A percentile compares a stretch with the other conserved stretches of the same genome.
These are phyloP conservation scores for Trichoderma endophyticum DNA, from an alignment of 2,329 filamentous ascomycete species.

Conservation along the genomic window DNA sequence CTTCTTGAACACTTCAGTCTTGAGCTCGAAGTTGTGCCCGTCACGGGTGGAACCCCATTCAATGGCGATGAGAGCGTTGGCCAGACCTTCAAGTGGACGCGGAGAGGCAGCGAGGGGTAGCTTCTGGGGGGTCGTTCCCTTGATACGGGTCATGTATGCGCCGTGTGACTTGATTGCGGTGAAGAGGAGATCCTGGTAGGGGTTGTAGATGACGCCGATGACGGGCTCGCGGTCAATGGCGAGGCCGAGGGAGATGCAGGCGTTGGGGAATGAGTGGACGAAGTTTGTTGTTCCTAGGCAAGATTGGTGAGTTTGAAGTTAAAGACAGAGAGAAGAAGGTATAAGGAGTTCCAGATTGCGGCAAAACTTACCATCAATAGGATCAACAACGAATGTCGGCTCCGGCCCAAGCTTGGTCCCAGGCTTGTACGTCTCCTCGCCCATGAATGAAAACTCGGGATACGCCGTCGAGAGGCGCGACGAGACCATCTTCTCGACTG, in stretches of 20 bases:
- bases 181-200: constrained; percentile 67
- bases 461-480: constrained; percentile 49
- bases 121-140: constrained; percentile 35
- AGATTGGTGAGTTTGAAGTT: not conserved
- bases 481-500: constrained; percentile 61
- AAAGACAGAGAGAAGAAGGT: not conserved
- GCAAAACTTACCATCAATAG: constrained; percentile 61
- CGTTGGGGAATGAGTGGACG: constrained; percentile 70
- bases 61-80: constrained; percentile 61
- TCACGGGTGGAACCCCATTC: constrained; percentile 71
- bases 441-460: constrained; percentile 62
- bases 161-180: constrained; percentile 66
- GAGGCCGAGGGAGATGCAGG: constrained; percentile 74
- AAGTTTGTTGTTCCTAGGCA: constrained; percentile 65
- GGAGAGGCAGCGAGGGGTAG: constrained; percentile 46
- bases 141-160: constrained; percentile 53
- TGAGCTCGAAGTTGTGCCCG: constrained; percentile 69
- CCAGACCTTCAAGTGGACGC: constrained; percentile 58
- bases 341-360: not conserved
- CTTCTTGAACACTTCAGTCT: constrained; percentile 62
- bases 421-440: constrained; percentile 73
- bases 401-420: constrained; percentile 59
- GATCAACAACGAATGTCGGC: constrained; percentile 78
- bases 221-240: constrained; percentile 58
- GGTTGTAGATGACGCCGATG: constrained; percentile 78